Evolutionary conservation across 805 yeast genomes (phyloP).

Genomic region (Ogataea saltuana): DNA sequence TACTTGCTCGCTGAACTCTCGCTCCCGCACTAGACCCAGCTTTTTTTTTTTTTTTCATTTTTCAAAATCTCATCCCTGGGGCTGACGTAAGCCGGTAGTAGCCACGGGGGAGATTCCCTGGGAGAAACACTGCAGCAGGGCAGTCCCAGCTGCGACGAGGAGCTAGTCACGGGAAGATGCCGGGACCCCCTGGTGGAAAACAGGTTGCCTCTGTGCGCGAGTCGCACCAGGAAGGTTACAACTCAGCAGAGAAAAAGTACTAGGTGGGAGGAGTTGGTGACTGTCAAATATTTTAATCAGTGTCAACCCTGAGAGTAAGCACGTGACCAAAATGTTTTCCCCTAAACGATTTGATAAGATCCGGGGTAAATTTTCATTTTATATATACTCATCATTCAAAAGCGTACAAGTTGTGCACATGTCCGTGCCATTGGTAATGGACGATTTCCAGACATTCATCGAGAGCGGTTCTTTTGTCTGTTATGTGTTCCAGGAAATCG

Average conservation of each 20-base stretch:
- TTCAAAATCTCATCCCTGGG: not conserved
- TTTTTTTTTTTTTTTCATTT: conserved; percentile 6
- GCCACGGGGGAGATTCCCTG: not conserved
- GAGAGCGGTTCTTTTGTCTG: conserved; percentile 1
- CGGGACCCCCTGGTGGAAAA: too few relatives aligned
- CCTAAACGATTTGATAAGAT: too few relatives aligned
- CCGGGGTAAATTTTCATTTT: not conserved
- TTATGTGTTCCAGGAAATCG: not conserved
- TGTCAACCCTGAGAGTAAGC: not conserved
- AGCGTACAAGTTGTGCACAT: conserved; percentile 35
- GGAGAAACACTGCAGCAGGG: not conserved
- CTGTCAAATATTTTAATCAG: not conserved
- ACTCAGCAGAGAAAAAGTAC: not conserved
- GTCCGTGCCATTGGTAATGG: conserved; percentile 27
- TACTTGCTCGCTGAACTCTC: conserved; percentile 6
- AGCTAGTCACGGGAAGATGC: too few relatives aligned
- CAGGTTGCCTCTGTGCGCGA: too few relatives aligned
- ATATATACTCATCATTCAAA: conserved; percentile 31
- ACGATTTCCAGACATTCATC: conserved; percentile 16
- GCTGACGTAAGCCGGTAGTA: conserved; percentile 7
- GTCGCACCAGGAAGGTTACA: too few relatives aligned
- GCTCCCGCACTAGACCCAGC: conserved; percentile 2
- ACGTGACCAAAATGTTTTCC: not conserved
- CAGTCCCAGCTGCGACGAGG: too few relatives aligned
- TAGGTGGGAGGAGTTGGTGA: not conserved